Evolutionary conservation across 2,329 filamentous ascomycete genomes (phyloP), one percentile per base, ranked within the genome.

Genomic region (Ophiostoma australiae): DNA sequence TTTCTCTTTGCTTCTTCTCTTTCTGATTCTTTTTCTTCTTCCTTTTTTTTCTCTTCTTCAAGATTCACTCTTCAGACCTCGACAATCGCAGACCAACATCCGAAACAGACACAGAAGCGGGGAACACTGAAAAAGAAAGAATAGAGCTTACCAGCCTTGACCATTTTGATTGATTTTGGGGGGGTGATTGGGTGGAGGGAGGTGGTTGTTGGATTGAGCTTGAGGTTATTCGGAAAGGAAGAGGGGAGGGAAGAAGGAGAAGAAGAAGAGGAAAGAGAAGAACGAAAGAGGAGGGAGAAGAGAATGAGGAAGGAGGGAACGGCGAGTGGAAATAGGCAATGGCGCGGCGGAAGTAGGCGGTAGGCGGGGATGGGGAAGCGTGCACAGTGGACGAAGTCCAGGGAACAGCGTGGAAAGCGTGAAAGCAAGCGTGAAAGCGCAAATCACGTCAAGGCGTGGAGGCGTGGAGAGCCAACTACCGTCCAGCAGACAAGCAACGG

Each of bases 121-220:
- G 17, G n/a, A 15, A 67, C 27, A 39, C 11, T 35, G 23, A 10
- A 65, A 65, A n/a, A 13, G 31, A 52, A 67, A 33, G 68, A 44
- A 68, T 27, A n/a, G 5, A 70, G 58, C 91, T 80, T 89, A 97
- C 93, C 92, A 85, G 94, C 94, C 89, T 97, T 97, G 87, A 97
- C 94, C 94, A 97, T 97, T 89, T 89, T 97, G 91, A 84, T 84
- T 84, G 84, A 77, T 84, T 71, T 35, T 10, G 23, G 61, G 52
- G n/a, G 52, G 44, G 27, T 67, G 61, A n/a, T 33, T 44, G 39
- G 1, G 27, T 71, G 7, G 55, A 65, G 70, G 27, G 39, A 61
- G 70, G 71, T 23, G 35, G 27, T 44, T 41, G 44, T 68, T 39
- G 58, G 17, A n/a, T 10, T 41, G 63, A 39, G 41, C 63, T 37